Percentiles rank a stretch among this genome's conserved stretches.
These are phyloP conservation scores for Aegilops bicornis DNA, from an alignment of 176 grass and related monocot genomes.

Conservation along the genomic window DNA sequence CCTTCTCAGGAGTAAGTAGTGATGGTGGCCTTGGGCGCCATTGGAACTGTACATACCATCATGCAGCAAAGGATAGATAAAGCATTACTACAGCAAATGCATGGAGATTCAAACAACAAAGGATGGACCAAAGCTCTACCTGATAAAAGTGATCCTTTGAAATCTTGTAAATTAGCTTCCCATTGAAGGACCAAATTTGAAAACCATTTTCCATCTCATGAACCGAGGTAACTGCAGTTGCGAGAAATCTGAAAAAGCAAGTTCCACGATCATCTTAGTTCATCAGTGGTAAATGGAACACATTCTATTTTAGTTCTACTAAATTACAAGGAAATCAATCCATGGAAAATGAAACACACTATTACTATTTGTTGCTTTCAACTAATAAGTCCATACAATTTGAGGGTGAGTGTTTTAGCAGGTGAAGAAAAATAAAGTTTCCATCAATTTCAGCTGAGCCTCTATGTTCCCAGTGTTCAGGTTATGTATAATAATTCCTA, in stretches of 20 bases:
- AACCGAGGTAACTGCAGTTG: constrained; percentile 77
- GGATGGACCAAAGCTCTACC: constrained; percentile 19
- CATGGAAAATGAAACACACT: neutral
- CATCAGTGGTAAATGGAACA: neutral
- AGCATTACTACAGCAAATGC: neutral
- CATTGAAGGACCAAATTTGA: constrained; percentile 85
- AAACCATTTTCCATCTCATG: constrained; percentile 99
- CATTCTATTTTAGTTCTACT: neutral
- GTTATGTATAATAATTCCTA: neutral
- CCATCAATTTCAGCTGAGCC: neutral
- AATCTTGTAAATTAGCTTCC: constrained; percentile 51
- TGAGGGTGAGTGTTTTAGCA: neutral
- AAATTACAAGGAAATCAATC: neutral
- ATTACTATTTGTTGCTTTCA: no score
- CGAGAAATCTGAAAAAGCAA: constrained; percentile 59
- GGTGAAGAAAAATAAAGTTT: no score
- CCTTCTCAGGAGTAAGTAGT: constrained; percentile 47
- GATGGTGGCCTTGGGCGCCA: constrained; percentile 72
- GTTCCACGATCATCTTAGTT: neutral
- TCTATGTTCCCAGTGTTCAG: neutral
- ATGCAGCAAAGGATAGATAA: neutral
- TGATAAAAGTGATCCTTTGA: constrained; percentile 79
- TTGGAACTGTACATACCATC: no score
- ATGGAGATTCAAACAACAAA: neutral
- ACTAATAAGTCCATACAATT: neutral